Percentiles rank a stretch among this genome's conserved stretches.
These are phyloP conservation scores for Acanthamoeba castellanii DNA, from an alignment of 208 protist genomes.

Conservation along the genomic window DNA sequence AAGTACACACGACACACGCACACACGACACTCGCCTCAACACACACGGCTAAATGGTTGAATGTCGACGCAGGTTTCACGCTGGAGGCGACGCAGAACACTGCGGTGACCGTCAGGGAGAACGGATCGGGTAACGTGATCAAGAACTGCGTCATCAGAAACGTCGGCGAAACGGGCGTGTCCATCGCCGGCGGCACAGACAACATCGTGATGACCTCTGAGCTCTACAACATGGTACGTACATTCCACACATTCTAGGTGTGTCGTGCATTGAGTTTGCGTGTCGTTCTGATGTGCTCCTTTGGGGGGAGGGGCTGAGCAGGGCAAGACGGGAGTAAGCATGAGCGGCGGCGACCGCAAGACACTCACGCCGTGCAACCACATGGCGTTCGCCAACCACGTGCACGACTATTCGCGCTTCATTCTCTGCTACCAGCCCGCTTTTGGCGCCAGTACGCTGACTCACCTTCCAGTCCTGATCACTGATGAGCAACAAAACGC, in stretches of 20 bases:
- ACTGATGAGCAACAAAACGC: neutral
- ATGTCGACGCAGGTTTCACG: neutral
- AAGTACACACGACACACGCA: neutral
- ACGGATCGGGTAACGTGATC: slow-evolving; percentile 15
- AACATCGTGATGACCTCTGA: neutral
- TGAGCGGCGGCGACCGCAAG: neutral
- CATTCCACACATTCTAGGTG: neutral
- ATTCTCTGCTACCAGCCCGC: neutral
- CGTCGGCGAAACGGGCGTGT: neutral
- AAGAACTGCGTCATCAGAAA: slow-evolving; percentile 29
- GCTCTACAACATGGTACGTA: neutral
- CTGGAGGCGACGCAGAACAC: neutral
- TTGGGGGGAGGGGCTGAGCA: neutral
- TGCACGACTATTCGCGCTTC: slow-evolving; percentile 14
- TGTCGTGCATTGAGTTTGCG: no score
- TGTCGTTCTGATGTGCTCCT: no score
- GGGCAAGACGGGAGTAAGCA: neutral
- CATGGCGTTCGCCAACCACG: slow-evolving; percentile 49
- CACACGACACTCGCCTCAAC: neutral
- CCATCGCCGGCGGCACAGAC: neutral
- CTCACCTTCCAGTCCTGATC: neutral
- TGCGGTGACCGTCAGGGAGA: neutral
- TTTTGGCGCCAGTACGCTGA: neutral
- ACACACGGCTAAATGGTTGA: neutral
- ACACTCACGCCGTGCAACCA: neutral